phyloP scores from a whole-genome alignment of 768 basidiomycete genomes.

The Russula foetens region DNA sequence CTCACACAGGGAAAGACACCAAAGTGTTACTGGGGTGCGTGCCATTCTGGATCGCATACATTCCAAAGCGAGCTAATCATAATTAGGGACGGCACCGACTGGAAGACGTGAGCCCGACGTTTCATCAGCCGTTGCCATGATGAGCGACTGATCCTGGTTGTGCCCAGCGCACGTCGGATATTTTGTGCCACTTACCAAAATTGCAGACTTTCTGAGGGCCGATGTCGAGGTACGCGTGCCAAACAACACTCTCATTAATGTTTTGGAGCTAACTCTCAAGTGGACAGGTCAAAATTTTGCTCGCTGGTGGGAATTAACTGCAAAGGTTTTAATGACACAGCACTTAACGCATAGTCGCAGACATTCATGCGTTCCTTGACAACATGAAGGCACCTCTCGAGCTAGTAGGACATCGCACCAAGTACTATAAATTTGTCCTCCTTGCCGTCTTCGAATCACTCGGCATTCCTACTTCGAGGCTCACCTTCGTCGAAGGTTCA shows the following conservation, averaged over 20 bases:
- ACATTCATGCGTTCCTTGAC: slow-evolving; percentile 96
- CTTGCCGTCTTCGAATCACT: slow-evolving; percentile 80
- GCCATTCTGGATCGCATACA: slow-evolving; percentile 1
- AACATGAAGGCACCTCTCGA: slow-evolving; percentile 94
- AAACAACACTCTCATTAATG: slow-evolving; percentile 18
- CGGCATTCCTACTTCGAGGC: slow-evolving; percentile 79
- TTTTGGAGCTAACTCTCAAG: slow-evolving; percentile 10
- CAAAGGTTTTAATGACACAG: not conserved
- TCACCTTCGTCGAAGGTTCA: slow-evolving; percentile 83
- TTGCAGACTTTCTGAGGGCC: slow-evolving; percentile 90
- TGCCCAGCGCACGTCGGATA: slow-evolving; percentile 88
- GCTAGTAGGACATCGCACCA: slow-evolving; percentile 78
- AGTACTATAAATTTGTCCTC: slow-evolving; percentile 83
- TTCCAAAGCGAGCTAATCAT: not conserved
- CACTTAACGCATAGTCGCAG: slow-evolving; percentile 31
- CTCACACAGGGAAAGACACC: slow-evolving; percentile 67
- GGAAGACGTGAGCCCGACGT: slow-evolving; percentile 67
- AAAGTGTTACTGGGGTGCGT: slow-evolving; percentile 89
- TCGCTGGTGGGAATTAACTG: slow-evolving; percentile 49
- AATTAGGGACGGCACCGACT: slow-evolving; percentile 81
- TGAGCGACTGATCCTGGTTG: not conserved
- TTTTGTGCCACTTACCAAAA: slow-evolving; percentile 90
- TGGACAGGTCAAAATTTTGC: slow-evolving; percentile 60
- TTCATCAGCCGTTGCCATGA: not conserved
- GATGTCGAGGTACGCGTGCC: slow-evolving; percentile 64